Conservation (phyloP, 1,284 basidiomycete genomes). For the Boletellus deceptivus region DNA sequence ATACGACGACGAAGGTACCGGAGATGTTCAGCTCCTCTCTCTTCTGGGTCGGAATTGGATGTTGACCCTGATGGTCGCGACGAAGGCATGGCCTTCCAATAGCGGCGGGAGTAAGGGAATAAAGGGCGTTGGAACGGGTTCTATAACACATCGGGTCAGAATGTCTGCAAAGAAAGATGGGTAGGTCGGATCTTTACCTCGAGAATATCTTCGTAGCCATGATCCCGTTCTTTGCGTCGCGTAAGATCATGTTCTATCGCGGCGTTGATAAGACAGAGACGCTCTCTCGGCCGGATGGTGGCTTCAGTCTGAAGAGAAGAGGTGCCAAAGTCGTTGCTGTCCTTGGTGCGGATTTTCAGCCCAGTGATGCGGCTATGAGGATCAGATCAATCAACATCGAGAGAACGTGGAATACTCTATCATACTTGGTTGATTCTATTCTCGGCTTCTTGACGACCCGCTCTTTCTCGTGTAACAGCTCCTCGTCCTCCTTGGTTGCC, state of each 20-base stretch:
- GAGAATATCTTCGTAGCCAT: slow-evolving; percentile 83
- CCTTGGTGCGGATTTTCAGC: slow-evolving; percentile 48
- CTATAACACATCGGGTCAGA: slow-evolving; percentile 34
- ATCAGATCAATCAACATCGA: not conserved
- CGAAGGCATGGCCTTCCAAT: slow-evolving; percentile 60
- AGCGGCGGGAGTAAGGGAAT: slow-evolving; percentile 47
- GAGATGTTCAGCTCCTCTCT: slow-evolving; percentile 38
- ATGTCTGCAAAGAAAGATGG: not conserved
- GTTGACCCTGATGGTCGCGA: slow-evolving; percentile 37
- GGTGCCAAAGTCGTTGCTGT: slow-evolving; percentile 44
- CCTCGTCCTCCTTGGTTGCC: slow-evolving; percentile 77
- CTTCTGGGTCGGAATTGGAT: slow-evolving; percentile 33
- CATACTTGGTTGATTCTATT: slow-evolving; percentile 41
- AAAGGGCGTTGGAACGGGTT: slow-evolving; percentile 59
- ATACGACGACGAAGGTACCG: slow-evolving; percentile 67
- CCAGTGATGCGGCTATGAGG: slow-evolving; percentile 43
- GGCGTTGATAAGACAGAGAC: slow-evolving; percentile 57
- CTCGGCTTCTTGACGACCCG: slow-evolving; percentile 60
- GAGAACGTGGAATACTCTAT: not conserved
- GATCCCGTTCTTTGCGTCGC: slow-evolving; percentile 71
- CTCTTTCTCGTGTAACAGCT: slow-evolving; percentile 77
- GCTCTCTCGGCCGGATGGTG: slow-evolving; percentile 63
- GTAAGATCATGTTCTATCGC: slow-evolving; percentile 69
- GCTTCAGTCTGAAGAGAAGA: slow-evolving; percentile 44
- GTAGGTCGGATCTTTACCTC: slow-evolving; percentile 51